Percentiles rank a stretch among this genome's conserved stretches.
Conservation (phyloP, 345 rosid genomes). For the Syzygium aqueum region DNA sequence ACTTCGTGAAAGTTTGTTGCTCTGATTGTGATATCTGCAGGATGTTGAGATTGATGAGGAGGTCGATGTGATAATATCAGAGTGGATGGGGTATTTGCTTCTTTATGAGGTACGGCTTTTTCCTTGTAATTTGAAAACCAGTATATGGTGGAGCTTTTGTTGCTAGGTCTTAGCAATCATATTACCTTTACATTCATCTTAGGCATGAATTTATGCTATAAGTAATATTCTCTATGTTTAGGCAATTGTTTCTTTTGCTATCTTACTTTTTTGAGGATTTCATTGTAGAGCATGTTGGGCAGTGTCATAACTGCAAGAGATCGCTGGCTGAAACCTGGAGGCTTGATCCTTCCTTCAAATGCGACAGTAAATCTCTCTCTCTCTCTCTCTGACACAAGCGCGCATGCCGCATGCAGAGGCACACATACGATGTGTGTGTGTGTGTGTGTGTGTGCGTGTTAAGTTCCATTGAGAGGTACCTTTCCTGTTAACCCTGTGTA, state of each 20-base stretch:
- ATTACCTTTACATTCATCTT: neutral
- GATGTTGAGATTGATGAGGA: conserved; percentile 93
- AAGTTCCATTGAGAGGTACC: neutral
- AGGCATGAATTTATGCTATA: neutral
- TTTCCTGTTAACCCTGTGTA: neutral
- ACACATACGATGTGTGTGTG: neutral
- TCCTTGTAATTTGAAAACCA: neutral
- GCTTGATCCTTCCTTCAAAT: conserved; percentile 88
- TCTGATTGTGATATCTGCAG: conserved; percentile 16
- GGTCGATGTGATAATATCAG: conserved; percentile 93
- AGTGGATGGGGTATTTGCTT: conserved; percentile 99
- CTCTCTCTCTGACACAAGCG: neutral
- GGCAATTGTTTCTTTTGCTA: neutral
- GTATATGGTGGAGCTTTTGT: neutral
- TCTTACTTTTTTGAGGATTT: neutral
- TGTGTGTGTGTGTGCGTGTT: neutral
- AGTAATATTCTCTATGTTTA: neutral
- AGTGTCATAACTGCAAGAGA: conserved; percentile 97
- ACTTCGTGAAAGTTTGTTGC: neutral
- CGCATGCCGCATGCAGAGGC: neutral
- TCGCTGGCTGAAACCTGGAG: conserved; percentile 90
- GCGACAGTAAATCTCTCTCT: conserved; percentile 48
- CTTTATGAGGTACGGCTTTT: conserved; percentile 56
- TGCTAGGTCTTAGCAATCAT: neutral
- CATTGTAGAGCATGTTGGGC: conserved; percentile 87